These are phyloP conservation scores for Aureobasidium pullulans DNA, from an alignment of 2,329 filamentous ascomycete genomes.

Conservation along the genomic window DNA sequence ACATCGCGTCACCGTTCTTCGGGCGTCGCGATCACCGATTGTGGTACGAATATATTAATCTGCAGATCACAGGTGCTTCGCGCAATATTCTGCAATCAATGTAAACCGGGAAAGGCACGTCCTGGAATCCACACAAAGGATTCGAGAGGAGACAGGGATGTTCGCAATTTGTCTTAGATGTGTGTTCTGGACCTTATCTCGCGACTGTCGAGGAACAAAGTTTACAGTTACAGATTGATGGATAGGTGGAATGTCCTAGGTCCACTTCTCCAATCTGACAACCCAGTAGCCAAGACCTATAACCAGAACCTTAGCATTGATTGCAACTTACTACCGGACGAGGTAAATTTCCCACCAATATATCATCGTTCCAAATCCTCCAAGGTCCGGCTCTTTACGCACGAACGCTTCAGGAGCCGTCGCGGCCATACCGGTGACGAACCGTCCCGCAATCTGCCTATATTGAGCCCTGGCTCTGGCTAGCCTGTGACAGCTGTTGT, in stretches of 20 bases:
- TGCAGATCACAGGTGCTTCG: slow-evolving; percentile 5
- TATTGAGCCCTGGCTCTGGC: not conserved
- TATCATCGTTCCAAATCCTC: not conserved
- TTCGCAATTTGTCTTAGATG: not conserved
- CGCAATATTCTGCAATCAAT: slow-evolving; percentile 4
- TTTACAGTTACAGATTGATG: not conserved
- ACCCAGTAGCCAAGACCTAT: not conserved
- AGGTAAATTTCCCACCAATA: not conserved
- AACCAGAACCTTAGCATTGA: not conserved
- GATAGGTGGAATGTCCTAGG: not conserved
- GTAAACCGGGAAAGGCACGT: not conserved
- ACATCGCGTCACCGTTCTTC: not conserved
- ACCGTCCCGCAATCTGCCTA: slow-evolving; percentile 9
- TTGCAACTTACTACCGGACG: not conserved
- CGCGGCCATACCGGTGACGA: not conserved
- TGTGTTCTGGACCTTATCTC: not conserved
- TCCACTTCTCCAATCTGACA: slow-evolving; percentile 1
- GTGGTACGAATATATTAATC: slow-evolving; percentile 2
- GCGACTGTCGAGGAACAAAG: not conserved
- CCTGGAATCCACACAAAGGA: not conserved
- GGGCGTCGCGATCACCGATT: slow-evolving; percentile 2
- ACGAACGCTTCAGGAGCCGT: slow-evolving; percentile 2
- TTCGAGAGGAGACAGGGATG: not conserved
- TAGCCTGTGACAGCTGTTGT: not conserved
- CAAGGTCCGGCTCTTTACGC: not conserved